phyloP scores from a whole-genome alignment of 2,329 filamentous ascomycete genomes.

The Alternaria brassicae region DNA sequence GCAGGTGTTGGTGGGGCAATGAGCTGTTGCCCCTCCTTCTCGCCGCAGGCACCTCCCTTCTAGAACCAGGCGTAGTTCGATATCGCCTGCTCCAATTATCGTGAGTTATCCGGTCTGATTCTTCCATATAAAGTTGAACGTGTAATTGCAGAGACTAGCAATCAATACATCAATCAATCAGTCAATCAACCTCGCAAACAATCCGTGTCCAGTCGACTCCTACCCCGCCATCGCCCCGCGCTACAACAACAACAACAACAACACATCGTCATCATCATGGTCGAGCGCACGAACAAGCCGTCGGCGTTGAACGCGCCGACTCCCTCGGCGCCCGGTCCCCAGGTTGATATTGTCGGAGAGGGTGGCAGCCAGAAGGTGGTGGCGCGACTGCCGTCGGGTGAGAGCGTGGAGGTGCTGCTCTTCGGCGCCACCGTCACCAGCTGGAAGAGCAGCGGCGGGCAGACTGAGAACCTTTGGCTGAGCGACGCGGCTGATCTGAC shows the following conservation, averaged over 20 bases:
- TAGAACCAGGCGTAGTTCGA: constrained; percentile 10
- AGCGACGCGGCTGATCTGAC: constrained; percentile 82
- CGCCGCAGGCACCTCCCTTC: constrained; percentile 20
- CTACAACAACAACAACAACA: constrained; percentile 16
- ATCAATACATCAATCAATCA: constrained; percentile 6
- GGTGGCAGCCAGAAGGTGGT: constrained; percentile 74
- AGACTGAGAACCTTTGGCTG: constrained; percentile 82
- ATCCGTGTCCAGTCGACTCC: neutral
- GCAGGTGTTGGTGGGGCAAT: constrained; percentile 21
- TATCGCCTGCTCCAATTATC: neutral
- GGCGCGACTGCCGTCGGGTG: constrained; percentile 84
- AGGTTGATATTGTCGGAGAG: constrained; percentile 78
- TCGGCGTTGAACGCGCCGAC: constrained; percentile 68
- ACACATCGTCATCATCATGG: constrained; percentile 58
- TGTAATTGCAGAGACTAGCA: constrained; percentile 2
- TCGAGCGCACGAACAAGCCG: constrained; percentile 86
- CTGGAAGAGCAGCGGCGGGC: constrained; percentile 83
- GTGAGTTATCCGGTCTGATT: no score
- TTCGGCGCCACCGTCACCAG: constrained; percentile 90
- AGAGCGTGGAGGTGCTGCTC: constrained; percentile 85
- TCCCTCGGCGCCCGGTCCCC: constrained; percentile 68
- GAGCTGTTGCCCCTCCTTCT: constrained; percentile 32
- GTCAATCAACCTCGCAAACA: neutral
- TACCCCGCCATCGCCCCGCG: constrained; percentile 12
- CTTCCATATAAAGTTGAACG: neutral